Conservation (phyloP, 176 grass and related monocot species). For the Oryza officinalis region DNA sequence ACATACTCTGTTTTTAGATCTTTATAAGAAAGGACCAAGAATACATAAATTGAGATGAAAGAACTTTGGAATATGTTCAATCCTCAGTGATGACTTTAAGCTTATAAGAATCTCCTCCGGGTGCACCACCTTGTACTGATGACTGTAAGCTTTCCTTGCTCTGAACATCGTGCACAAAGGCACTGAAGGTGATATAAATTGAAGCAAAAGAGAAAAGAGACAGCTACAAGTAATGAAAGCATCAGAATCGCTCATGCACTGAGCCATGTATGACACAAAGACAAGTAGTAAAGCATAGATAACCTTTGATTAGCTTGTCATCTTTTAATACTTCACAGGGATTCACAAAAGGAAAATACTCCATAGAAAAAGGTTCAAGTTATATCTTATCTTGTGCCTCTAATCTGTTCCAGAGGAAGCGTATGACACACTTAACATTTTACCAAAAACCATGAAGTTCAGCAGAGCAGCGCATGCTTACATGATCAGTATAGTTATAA, state of each 20-base stretch:
- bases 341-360: not conserved
- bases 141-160: not conserved
- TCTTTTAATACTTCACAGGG: conserved; percentile 1
- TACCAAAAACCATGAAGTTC: conserved; percentile 1
- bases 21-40: conserved; percentile 1
- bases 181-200: not conserved
- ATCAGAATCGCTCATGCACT: not conserved
- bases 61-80: not conserved
- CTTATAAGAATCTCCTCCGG: not conserved
- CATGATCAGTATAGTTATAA: conserved; percentile 1
- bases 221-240: not conserved
- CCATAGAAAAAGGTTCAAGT: conserved; percentile 1
- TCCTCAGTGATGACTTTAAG: not conserved
- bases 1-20: not conserved
- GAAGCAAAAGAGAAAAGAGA: conserved; percentile 1
- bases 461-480: not conserved
- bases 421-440: not conserved
- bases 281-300: not conserved
- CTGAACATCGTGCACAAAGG: not conserved
- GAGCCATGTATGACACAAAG: not conserved
- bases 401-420: not conserved
- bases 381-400: not conserved
- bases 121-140: not conserved
- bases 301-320: conserved; percentile 1
- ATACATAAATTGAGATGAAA: not conserved